Evolutionary conservation across 2,329 filamentous ascomycete species (phyloP).

Genomic region (Alternaria ventricosa): DNA sequence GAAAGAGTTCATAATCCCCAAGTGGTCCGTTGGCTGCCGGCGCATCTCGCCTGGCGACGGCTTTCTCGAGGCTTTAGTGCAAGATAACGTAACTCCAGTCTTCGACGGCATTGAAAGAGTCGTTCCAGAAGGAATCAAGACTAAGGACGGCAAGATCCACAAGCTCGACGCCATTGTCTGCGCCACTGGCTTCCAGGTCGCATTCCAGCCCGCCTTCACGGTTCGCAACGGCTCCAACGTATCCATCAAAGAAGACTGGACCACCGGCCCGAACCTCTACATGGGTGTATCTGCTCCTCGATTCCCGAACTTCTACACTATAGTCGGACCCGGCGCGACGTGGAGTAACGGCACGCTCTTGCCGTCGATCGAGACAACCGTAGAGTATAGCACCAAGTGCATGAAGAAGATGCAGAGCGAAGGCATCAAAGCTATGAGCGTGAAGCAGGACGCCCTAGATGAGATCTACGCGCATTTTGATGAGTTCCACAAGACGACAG

Average conservation of each 20-base stretch:
- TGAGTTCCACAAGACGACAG: constrained; percentile 37
- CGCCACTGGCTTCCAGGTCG: constrained; percentile 45
- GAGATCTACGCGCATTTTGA: constrained; percentile 43
- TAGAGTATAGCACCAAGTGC: constrained; percentile 43
- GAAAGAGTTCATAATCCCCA: constrained; percentile 55
- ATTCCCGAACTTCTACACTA: constrained; percentile 56
- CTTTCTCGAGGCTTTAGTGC: constrained; percentile 40
- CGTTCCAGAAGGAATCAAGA: constrained; percentile 48
- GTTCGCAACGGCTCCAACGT: constrained; percentile 47
- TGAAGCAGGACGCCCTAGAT: constrained; percentile 40
- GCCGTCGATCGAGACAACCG: constrained; percentile 54
- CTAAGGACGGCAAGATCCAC: constrained; percentile 37
- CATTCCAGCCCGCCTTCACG: constrained; percentile 54
- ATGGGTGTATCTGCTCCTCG: constrained; percentile 51
- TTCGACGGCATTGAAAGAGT: constrained; percentile 36
- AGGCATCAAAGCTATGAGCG: constrained; percentile 39
- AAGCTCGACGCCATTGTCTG: constrained; percentile 42
- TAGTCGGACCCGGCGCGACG: constrained; percentile 53
- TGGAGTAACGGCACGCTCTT: constrained; percentile 55
- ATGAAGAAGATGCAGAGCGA: constrained; percentile 44
- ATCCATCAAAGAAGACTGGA: constrained; percentile 51
- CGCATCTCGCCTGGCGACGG: constrained; percentile 43
- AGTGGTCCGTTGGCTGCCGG: constrained; percentile 54
- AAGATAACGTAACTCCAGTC: constrained; percentile 38
- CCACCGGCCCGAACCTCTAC: constrained; percentile 50